phyloP scores from a whole-genome alignment of 139 green algal genomes.

The Volvox reticuliferus region DNA sequence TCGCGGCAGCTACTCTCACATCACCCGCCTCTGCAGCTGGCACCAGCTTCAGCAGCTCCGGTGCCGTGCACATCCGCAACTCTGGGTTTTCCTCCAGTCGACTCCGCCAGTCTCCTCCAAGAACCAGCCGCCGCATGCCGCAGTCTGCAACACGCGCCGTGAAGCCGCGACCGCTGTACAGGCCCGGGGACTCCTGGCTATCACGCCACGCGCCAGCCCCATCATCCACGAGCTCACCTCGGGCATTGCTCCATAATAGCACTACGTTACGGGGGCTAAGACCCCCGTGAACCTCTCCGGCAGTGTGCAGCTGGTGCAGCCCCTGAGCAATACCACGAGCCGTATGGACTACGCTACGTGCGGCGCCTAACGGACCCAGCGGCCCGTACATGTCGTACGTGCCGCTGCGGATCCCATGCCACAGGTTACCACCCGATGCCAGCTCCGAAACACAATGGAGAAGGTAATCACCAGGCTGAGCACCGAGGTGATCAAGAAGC shows the following conservation, averaged over 20 bases:
- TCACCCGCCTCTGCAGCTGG: not conserved
- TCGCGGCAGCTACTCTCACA: too few species aligned
- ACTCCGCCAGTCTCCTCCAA: not conserved
- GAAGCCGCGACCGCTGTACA: not conserved
- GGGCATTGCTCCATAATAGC: not conserved
- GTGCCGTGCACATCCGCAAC: not conserved
- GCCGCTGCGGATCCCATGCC: conserved; percentile 14
- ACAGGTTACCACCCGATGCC: not conserved
- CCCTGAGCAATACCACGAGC: not conserved
- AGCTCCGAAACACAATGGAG: conserved; percentile 22
- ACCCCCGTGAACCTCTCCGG: conserved; percentile 18
- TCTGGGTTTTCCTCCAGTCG: not conserved
- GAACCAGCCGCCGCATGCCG: conserved; percentile 34
- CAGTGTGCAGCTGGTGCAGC: conserved; percentile 9
- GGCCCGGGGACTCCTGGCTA: not conserved
- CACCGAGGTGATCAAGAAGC: not conserved
- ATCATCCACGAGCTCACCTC: not conserved
- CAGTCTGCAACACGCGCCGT: conserved; percentile 25
- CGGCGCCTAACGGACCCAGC: not conserved
- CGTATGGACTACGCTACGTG: not conserved
- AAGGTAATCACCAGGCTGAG: conserved; percentile 1
- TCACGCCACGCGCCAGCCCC: not conserved
- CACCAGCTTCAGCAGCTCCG: conserved; percentile 25
- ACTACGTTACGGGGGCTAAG: conserved; percentile 18
- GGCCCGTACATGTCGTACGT: not conserved